These are phyloP conservation scores for Endoconidiophora laricicola DNA, from an alignment of 2,329 filamentous ascomycete species.

Conservation along the genomic window DNA sequence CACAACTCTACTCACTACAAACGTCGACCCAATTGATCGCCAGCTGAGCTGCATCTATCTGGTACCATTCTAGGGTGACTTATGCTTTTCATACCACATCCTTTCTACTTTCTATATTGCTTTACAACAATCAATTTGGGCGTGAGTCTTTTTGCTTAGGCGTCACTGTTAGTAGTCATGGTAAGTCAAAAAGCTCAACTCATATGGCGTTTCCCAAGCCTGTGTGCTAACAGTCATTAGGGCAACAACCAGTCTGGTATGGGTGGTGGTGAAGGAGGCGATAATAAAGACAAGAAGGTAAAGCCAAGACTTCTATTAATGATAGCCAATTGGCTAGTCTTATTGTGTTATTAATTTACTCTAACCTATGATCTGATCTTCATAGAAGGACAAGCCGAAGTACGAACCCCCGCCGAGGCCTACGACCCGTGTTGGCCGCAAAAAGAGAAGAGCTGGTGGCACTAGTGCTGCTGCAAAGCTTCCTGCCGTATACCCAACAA, in stretches of 20 bases:
- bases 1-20: neutral
- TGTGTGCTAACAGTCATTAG: conserved; percentile 26
- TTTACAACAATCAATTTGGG: neutral
- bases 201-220: neutral
- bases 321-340: neutral
- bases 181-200: neutral
- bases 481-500: conserved; percentile 83
- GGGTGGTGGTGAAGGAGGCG: conserved; percentile 61
- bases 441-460: conserved; percentile 93
- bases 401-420: conserved; percentile 96
- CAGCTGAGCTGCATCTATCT: neutral
- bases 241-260: conserved; percentile 80
- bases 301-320: conserved; percentile 11
- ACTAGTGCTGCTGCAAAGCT: conserved; percentile 92
- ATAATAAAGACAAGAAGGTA: conserved; percentile 92
- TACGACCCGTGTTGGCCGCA: conserved; percentile 89
- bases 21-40: neutral
- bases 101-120: no score
- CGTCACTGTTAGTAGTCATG: neutral
- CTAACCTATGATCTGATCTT: neutral
- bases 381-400: conserved; percentile 97
- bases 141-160: no score
- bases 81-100: no score
- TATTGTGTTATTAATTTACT: neutral
- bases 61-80: no score